Evolutionary conservation across 2,329 filamentous ascomycete species (phyloP).

Genomic region (Aspergillus texensis): DNA sequence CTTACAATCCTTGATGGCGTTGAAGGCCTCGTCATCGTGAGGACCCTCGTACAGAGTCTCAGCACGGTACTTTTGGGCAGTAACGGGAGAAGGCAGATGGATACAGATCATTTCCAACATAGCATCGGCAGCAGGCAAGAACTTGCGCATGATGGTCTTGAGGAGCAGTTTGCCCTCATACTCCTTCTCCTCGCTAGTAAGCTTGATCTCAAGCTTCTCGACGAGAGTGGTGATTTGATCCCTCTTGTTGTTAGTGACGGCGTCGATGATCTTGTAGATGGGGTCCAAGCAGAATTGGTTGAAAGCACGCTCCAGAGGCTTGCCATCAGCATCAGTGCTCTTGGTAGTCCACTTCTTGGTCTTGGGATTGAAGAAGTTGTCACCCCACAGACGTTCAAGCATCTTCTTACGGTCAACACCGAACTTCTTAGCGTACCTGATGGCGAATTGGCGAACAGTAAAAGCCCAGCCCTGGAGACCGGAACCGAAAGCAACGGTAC

Average conservation of each 20-base stretch:
- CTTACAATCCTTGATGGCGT: slow-evolving; percentile 70
- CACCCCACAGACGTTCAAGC: slow-evolving; percentile 99
- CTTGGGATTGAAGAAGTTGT: slow-evolving; percentile 99
- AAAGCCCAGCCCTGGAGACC: slow-evolving; percentile 99
- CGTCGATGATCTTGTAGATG: slow-evolving; percentile 98
- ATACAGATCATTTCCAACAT: slow-evolving; percentile 99
- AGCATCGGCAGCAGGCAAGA: slow-evolving; percentile 96
- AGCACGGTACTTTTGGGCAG: slow-evolving; percentile 94
- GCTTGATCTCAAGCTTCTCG: slow-evolving; percentile 94
- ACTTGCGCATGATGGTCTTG: slow-evolving; percentile 98
- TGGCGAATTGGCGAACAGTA: slow-evolving; percentile 96
- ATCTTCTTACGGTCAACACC: slow-evolving; percentile 99
- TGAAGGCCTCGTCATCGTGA: slow-evolving; percentile 84
- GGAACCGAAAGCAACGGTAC: slow-evolving; percentile 98
- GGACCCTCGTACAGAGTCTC: slow-evolving; percentile 99
- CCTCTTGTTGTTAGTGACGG: slow-evolving; percentile 98
- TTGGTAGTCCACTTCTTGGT: slow-evolving; percentile 99
- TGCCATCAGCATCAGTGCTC: slow-evolving; percentile 74
- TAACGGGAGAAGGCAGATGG: slow-evolving; percentile 93
- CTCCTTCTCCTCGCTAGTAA: slow-evolving; percentile 80
- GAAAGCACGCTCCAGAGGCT: slow-evolving; percentile 95
- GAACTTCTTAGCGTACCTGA: slow-evolving; percentile 98
- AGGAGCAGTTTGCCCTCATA: slow-evolving; percentile 97
- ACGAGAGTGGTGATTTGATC: slow-evolving; percentile 83
- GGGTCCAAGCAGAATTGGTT: slow-evolving; percentile 99